These are phyloP conservation scores for Verbena officinalis DNA, from an alignment of 257 asterid species.

Conservation along the genomic window DNA sequence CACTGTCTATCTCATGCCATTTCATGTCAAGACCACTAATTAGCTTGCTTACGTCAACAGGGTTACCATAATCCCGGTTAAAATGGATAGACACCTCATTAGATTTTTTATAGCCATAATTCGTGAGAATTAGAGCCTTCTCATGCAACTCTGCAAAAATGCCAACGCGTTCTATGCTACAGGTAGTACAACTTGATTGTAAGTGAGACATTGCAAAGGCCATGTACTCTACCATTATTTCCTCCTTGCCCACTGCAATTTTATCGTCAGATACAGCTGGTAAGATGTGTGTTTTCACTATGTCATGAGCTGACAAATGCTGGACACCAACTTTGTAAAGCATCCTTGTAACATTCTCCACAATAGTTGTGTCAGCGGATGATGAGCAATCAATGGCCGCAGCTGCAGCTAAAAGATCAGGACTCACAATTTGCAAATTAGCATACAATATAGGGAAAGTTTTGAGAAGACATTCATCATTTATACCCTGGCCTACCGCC, in stretches of 20 bases:
- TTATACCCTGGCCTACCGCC: slow-evolving; percentile 43
- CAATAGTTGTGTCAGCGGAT: slow-evolving; percentile 39
- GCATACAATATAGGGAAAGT: slow-evolving; percentile 73
- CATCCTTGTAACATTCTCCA: slow-evolving; percentile 70
- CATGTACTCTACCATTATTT: slow-evolving; percentile 79
- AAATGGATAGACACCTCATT: slow-evolving; percentile 82
- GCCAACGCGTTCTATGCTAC: slow-evolving; percentile 58
- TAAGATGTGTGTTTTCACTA: slow-evolving; percentile 74
- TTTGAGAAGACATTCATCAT: slow-evolving; percentile 52
- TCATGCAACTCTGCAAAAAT: slow-evolving; percentile 58
- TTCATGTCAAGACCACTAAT: slow-evolving; percentile 55
- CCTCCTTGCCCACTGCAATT: slow-evolving; percentile 47
- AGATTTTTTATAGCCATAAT: slow-evolving; percentile 66
- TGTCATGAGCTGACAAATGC: slow-evolving; percentile 84
- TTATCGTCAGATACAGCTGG: slow-evolving; percentile 63
- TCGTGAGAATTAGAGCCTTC: slow-evolving; percentile 71
- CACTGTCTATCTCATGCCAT: slow-evolving; percentile 73
- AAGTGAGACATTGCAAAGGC: slow-evolving; percentile 85
- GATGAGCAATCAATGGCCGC: slow-evolving; percentile 53
- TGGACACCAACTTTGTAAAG: slow-evolving; percentile 87
- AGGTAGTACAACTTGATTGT: slow-evolving; percentile 70
- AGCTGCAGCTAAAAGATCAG: slow-evolving; percentile 68
- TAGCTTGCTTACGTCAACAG: slow-evolving; percentile 61
- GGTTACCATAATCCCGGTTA: slow-evolving; percentile 59
- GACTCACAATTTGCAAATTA: slow-evolving; percentile 70